phyloP scores from a whole-genome alignment of 768 basidiomycete species.

The Suillus bovinus region DNA sequence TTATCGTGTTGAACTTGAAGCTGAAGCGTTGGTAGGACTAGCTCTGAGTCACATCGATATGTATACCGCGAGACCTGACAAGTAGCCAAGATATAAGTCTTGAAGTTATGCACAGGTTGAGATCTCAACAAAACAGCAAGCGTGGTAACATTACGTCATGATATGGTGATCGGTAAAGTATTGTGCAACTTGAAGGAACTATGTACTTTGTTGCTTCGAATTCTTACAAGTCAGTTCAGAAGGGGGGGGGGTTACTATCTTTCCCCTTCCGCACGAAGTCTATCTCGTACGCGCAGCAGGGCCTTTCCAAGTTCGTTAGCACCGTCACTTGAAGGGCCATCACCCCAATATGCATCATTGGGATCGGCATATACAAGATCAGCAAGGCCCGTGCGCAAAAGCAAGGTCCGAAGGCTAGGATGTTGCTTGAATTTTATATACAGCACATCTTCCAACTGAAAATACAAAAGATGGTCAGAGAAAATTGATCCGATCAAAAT shows the following conservation, averaged over 20 bases:
- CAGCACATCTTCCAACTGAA: slow-evolving; percentile 69
- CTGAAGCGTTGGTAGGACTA: neutral
- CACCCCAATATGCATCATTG: slow-evolving; percentile 67
- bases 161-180: neutral
- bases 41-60: slow-evolving; percentile 2
- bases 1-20: neutral
- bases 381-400: slow-evolving; percentile 54
- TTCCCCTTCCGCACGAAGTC: slow-evolving; percentile 36
- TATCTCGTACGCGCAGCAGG: slow-evolving; percentile 55
- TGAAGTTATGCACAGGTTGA: too few relatives aligned
- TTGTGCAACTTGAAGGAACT: neutral
- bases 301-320: slow-evolving; percentile 65
- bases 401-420: slow-evolving; percentile 49
- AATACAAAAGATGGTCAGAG: neutral
- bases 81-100: too few relatives aligned
- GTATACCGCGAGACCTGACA: too few relatives aligned
- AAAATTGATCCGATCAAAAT: slow-evolving; percentile 1
- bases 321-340: slow-evolving; percentile 49
- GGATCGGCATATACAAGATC: slow-evolving; percentile 55
- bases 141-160: neutral
- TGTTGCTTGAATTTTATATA: slow-evolving; percentile 74
- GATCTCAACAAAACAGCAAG: too few relatives aligned
- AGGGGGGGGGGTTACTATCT: slow-evolving; percentile 5
- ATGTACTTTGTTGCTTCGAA: too few relatives aligned
- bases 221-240: neutral